A percentile compares a stretch with the other conserved stretches of the same genome.
Evolutionary conservation across 2,329 filamentous ascomycete species (phyloP).

Genomic region (Trichophyton schoenleinii): DNA sequence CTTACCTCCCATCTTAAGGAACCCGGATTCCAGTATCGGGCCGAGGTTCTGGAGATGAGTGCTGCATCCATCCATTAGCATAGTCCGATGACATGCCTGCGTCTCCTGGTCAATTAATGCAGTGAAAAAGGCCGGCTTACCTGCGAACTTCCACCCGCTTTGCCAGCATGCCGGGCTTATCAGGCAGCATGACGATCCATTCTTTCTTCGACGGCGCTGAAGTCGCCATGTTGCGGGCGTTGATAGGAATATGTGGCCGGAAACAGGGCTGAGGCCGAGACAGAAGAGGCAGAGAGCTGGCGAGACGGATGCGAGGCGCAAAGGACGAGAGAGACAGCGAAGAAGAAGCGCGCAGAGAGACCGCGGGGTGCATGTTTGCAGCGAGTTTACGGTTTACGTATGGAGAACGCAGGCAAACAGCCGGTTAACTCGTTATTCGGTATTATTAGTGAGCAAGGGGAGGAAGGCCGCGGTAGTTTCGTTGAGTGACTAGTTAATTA

Average conservation of each 20-base stretch:
- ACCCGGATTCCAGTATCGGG: conserved; percentile 41
- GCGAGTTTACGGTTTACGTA: background rate
- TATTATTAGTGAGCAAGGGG: background rate
- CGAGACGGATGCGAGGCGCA: background rate
- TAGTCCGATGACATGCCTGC: no score
- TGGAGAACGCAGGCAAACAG: no score
- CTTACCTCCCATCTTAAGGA: conserved; percentile 53
- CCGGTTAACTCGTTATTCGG: no score
- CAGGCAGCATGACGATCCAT: conserved; percentile 58
- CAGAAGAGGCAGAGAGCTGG: background rate
- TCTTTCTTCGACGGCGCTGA: conserved; percentile 28
- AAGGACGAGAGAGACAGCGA: background rate
- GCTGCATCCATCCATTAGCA: conserved; percentile 19
- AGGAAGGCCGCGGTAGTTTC: background rate
- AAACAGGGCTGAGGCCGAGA: background rate
- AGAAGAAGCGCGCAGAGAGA: background rate
- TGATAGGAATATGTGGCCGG: background rate
- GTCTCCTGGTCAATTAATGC: no score
- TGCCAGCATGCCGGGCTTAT: conserved; percentile 47
- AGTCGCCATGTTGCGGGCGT: conserved; percentile 7
- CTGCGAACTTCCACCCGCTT: conserved; percentile 45
- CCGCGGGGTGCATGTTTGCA: conserved; percentile 5
- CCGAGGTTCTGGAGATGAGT: conserved; percentile 47
- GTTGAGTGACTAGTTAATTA: no score
- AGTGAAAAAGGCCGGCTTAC: conserved; percentile 16